Evolutionary conservation across 768 basidiomycete genomes (phyloP).

Genomic region (Suillus cothurnatus): DNA sequence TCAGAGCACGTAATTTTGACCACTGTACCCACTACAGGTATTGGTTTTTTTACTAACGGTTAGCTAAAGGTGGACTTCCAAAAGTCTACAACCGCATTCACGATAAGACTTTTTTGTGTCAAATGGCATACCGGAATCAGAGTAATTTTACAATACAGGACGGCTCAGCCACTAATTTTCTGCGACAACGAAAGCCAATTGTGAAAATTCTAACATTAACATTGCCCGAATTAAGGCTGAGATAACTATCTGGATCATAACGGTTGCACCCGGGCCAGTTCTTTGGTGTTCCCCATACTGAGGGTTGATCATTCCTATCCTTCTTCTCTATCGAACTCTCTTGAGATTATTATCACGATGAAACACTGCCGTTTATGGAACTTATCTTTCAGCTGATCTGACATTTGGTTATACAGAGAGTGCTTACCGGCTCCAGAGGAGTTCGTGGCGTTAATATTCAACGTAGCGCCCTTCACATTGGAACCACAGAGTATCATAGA

Average conservation of each 20-base stretch:
- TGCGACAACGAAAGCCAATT: background rate
- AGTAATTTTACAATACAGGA: background rate
- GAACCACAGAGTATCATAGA: background rate
- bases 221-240: background rate
- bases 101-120: background rate
- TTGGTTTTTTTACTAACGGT: background rate
- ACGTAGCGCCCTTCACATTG: background rate
- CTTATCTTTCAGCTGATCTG: background rate
- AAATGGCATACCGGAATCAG: background rate
- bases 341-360: too few species aligned
- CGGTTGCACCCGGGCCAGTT: background rate
- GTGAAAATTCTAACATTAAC: background rate
- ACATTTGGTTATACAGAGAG: background rate
- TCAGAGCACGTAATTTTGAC: background rate
- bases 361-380: background rate
- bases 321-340: background rate
- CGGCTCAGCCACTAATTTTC: background rate
- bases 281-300: background rate
- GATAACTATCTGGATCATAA: background rate
- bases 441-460: background rate
- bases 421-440: slow-evolving; percentile 1
- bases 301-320: background rate
- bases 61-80: background rate
- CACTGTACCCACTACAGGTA: too few species aligned
- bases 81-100: background rate